phyloP scores from a whole-genome alignment of 106 monocot species.

The Agapanthus africanus region DNA sequence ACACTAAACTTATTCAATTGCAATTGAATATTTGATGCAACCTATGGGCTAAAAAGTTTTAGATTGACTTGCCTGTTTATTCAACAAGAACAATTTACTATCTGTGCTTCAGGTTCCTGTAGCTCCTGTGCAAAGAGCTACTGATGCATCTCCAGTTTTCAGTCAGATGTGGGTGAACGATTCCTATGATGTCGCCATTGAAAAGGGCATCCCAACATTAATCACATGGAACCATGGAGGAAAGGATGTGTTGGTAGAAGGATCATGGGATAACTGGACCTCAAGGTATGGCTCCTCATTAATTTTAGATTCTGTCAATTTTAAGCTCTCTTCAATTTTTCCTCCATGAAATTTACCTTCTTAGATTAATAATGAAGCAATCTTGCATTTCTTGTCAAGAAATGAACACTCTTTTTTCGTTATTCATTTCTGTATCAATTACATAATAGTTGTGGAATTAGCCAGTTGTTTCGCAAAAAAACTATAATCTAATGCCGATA shows the following conservation, averaged over 20 bases:
- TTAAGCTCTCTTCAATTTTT: neutral
- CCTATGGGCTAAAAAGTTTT: no score
- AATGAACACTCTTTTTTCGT: neutral
- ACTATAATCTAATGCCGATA: no score
- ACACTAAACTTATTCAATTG: no score
- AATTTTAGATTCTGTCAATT: no score
- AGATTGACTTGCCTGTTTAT: no score
- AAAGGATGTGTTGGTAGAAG: conserved; percentile 65
- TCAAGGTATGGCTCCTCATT: no score
- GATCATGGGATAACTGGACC: conserved; percentile 96
- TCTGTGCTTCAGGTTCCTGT: conserved; percentile 78
- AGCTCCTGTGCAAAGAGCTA: conserved; percentile 48
- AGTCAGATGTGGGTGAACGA: conserved; percentile 35
- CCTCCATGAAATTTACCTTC: no score
- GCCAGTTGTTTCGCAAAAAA: neutral
- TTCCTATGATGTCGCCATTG: conserved; percentile 20
- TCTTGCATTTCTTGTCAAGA: no score
- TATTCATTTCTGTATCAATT: no score
- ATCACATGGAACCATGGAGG: conserved; percentile 84
- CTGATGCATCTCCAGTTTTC: conserved; percentile 23
- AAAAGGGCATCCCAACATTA: conserved; percentile 69
- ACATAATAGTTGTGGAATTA: neutral
- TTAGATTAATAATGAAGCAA: no score
- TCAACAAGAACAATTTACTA: no score
- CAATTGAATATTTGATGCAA: no score